These are phyloP conservation scores for Kalaharituber pfeilii DNA, from an alignment of 2,329 filamentous ascomycete species.

Conservation along the genomic window DNA sequence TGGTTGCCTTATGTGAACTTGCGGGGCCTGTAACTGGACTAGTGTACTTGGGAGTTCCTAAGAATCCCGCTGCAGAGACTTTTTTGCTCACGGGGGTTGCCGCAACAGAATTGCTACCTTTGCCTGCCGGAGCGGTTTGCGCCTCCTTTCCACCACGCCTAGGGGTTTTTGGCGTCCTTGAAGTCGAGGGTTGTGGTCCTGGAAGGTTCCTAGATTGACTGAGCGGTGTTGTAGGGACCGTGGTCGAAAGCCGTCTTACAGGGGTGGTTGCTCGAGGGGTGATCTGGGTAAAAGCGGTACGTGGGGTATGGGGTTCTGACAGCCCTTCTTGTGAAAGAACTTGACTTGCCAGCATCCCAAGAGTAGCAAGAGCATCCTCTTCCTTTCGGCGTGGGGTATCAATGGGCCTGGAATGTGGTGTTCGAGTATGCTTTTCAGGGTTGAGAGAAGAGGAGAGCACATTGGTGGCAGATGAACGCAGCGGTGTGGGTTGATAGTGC, in stretches of 20 bases:
- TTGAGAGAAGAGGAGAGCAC: not conserved
- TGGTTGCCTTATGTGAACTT: not conserved
- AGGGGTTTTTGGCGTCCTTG: not conserved
- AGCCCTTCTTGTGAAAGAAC: constrained; percentile 19
- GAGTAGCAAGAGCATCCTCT: constrained; percentile 19
- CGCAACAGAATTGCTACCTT: not conserved
- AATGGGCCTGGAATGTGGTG: not conserved
- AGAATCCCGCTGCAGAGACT: not conserved
- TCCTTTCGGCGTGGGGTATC: not conserved
- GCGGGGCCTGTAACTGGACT: not conserved
- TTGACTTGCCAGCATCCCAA: constrained; percentile 20
- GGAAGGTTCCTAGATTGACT: not conserved
- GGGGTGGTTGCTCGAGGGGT: not conserved
- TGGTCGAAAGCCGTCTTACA: not conserved
- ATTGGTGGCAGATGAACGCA: not conserved
- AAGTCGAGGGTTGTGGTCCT: not conserved
- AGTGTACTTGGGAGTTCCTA: not conserved
- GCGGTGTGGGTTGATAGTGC: not conserved
- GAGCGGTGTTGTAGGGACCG: not conserved
- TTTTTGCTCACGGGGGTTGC: not conserved
- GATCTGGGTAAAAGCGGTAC: not conserved
- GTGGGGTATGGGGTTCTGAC: not conserved
- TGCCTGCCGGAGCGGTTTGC: not conserved
- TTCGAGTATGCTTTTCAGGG: not conserved
- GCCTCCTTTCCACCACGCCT: not conserved